Evolutionary conservation across 2,329 filamentous ascomycete genomes (phyloP).

Genomic region (Macrophomina pseudophaseolina): DNA sequence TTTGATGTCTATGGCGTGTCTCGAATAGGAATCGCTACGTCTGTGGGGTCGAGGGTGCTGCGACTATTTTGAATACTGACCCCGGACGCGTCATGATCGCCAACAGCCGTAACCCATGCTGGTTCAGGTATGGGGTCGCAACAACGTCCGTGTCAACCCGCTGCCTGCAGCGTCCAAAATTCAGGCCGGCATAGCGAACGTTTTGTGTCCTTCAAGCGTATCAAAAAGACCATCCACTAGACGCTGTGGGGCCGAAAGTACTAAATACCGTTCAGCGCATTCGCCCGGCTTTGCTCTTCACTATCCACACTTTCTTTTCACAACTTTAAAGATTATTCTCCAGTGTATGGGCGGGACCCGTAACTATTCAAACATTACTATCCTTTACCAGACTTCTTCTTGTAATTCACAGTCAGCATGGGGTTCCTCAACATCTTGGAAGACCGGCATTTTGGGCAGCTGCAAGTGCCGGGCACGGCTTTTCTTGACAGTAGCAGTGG

Average conservation of each 20-base stretch:
- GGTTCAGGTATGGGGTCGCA: not conserved
- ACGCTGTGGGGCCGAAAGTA: slow-evolving; percentile 4
- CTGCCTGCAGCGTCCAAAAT: not conserved
- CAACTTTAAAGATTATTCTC: not conserved
- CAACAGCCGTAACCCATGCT: not conserved
- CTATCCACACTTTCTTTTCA: slow-evolving; percentile 8
- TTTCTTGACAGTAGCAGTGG: slow-evolving; percentile 37
- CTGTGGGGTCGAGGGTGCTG: not conserved
- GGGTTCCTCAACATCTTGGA: slow-evolving; percentile 43
- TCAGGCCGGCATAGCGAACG: slow-evolving; percentile 16
- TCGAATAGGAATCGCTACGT: not conserved
- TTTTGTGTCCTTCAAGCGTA: slow-evolving; percentile 13
- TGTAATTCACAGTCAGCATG: slow-evolving; percentile 30
- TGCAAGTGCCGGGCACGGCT: slow-evolving; percentile 44
- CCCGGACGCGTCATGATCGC: not conserved
- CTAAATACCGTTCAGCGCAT: not conserved
- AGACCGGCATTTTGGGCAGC: slow-evolving; percentile 35
- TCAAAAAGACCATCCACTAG: not conserved
- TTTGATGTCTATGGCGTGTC: not conserved
- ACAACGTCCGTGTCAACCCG: slow-evolving; percentile 11
- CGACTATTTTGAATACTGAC: not conserved
- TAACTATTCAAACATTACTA: not conserved
- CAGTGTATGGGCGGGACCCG: slow-evolving; percentile 6
- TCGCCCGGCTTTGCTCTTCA: not conserved
- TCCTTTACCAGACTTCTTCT: not conserved